Evolutionary conservation across 805 yeast genomes (phyloP).

Genomic region (Lipomyces kockii): DNA sequence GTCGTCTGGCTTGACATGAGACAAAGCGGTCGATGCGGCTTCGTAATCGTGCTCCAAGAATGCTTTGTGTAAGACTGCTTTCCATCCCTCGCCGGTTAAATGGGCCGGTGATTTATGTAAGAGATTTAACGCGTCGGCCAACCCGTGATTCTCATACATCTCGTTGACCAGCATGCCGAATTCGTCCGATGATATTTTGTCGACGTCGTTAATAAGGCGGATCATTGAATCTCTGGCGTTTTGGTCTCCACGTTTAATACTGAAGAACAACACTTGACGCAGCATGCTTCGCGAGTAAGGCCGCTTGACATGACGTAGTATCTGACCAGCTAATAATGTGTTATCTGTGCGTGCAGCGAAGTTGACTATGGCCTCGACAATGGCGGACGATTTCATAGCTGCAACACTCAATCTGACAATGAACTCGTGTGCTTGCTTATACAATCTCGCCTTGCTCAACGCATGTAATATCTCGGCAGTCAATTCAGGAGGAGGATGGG

Average conservation of each 20-base stretch:
- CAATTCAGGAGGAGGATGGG: conserved; percentile 16
- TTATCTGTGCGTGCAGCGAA: conserved; percentile 27
- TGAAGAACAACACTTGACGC: conserved; percentile 20
- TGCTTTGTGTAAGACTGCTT: conserved; percentile 10
- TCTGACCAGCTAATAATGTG: conserved; percentile 15
- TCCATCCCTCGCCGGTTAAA: conserved; percentile 17
- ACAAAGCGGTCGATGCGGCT: conserved; percentile 11
- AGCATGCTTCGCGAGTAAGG: conserved; percentile 21
- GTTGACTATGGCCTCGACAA: conserved; percentile 25
- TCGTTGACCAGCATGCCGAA: conserved; percentile 19
- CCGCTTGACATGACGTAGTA: conserved; percentile 8
- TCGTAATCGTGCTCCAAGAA: conserved; percentile 5
- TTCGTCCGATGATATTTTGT: conserved; percentile 20
- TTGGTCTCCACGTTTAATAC: conserved; percentile 5
- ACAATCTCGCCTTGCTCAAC: conserved; percentile 5
- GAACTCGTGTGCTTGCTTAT: conserved; percentile 16
- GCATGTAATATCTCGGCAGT: conserved; percentile 17
- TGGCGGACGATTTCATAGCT: conserved; percentile 3
- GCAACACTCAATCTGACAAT: conserved; percentile 15
- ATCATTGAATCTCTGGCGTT: conserved; percentile 4
- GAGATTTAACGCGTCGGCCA: conserved; percentile 7
- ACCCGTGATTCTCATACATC: conserved; percentile 11
- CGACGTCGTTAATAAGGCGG: neutral
- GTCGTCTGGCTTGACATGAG: neutral
- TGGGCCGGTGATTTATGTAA: neutral